Percentiles rank a stretch among this genome's conserved stretches.
These are phyloP conservation scores for Penicillium robsamsonii DNA, from an alignment of 495 filamentous ascomycete species.

Conservation along the genomic window DNA sequence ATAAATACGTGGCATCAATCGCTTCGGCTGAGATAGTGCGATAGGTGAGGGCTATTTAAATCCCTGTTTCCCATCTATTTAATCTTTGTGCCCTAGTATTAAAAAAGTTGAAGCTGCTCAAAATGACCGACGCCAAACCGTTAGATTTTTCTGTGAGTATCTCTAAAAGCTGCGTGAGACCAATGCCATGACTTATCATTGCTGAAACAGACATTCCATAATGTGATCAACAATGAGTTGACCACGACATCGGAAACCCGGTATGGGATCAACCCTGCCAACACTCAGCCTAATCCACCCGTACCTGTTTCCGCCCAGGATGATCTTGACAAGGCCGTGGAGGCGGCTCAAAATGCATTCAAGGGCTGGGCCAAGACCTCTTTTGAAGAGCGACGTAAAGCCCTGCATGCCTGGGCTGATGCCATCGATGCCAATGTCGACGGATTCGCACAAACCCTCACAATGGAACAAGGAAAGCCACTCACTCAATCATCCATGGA, in stretches of 20 bases:
- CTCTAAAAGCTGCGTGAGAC: background rate
- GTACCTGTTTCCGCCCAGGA: slow-evolving; percentile 52
- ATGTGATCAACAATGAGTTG: slow-evolving; percentile 41
- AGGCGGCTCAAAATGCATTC: slow-evolving; percentile 48
- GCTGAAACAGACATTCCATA: slow-evolving; percentile 28
- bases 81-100: background rate
- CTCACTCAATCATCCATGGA: slow-evolving; percentile 27
- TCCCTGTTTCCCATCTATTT: background rate
- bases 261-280: slow-evolving; percentile 52
- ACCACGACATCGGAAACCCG: slow-evolving; percentile 27
- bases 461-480: slow-evolving; percentile 59
- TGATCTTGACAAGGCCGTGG: slow-evolving; percentile 56
- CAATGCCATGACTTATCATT: background rate
- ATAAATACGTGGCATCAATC: background rate
- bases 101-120: background rate
- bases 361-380: slow-evolving; percentile 49
- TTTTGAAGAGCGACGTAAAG: slow-evolving; percentile 53
- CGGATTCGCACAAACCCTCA: slow-evolving; percentile 49
- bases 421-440: slow-evolving; percentile 42
- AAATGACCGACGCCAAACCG: background rate
- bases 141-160: slow-evolving; percentile 7
- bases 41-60: background rate
- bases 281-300: slow-evolving; percentile 47
- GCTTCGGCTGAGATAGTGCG: background rate
- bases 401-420: slow-evolving; percentile 53